These are phyloP conservation scores for Fusarium anthophilum DNA, from an alignment of 2,329 filamentous ascomycete genomes.

Conservation along the genomic window DNA sequence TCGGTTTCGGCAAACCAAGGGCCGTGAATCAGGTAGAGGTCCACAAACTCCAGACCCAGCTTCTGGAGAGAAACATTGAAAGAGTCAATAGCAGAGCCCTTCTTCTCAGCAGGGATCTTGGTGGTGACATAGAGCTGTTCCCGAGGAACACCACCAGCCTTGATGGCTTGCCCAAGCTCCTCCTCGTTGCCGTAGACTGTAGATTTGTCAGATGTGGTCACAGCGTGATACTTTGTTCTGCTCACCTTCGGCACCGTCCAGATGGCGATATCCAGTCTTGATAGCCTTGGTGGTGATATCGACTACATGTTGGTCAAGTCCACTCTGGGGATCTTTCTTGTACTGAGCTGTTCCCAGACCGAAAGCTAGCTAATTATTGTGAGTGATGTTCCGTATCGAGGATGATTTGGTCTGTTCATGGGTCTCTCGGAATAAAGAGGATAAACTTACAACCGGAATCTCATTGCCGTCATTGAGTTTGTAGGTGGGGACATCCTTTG, in stretches of 20 bases:
- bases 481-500: constrained; percentile 60
- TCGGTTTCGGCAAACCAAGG: constrained; percentile 62
- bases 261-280: constrained; percentile 73
- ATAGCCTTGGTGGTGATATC: constrained; percentile 69
- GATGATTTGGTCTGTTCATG: not conserved
- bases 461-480: constrained; percentile 79
- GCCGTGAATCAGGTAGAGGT: constrained; percentile 73
- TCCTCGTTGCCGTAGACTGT: constrained; percentile 72
- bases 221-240: not conserved
- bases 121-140: constrained; percentile 75
- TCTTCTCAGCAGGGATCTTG: constrained; percentile 59
- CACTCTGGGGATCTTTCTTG: constrained; percentile 59
- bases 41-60: constrained; percentile 75
- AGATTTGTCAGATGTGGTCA: not conserved
- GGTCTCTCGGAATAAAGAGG: not conserved
- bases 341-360: constrained; percentile 75
- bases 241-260: constrained; percentile 78
- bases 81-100: constrained; percentile 56
- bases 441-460: constrained; percentile 70
- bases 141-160: constrained; percentile 70
- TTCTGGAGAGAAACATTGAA: constrained; percentile 70
- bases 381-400: not conserved
- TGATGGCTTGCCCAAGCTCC: constrained; percentile 77
- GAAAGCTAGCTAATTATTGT: constrained; percentile 67
- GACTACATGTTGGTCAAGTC: constrained; percentile 64